Base-by-base conservation (phyloP, 2,329 filamentous ascomycete genomes). In the Cercospora sojina region DNA sequence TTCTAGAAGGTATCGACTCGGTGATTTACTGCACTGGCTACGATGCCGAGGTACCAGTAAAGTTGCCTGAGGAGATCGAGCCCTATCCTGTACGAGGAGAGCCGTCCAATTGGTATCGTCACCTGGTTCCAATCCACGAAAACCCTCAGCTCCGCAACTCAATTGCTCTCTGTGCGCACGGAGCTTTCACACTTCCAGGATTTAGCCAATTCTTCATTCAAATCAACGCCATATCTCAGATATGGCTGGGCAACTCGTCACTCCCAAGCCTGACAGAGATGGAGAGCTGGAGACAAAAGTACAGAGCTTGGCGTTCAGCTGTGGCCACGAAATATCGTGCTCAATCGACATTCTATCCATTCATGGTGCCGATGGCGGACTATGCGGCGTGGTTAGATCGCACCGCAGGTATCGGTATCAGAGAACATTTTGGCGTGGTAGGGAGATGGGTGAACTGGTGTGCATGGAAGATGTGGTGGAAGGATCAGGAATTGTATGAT, bases 21-120 rank as follows among this genome's bases (percentile, higher is more conserved):
- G 74, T 80, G 29, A 74, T 79, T 49, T 79, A 71, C 64, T 78
- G 77, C 64, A 80, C 78, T 8, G 78, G 78, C 51, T 79, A 79
- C 67, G 63, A 70, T n/a, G 67, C 69, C 43, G 69, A 74, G 65
- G 63, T 69, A 8, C 62, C 62, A 4, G 29, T 65, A 25, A 55
- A 38, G 13, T 59, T 67, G 20, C 56, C 57, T 4, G 64, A 57
- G 32, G 63, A 67, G 5, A 64, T 70, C 5, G 49, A 68, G 49
- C 64, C 67, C 41, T 69, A 66, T 38, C 60, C 64, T 0, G 59
- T 35, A 12, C 31, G 20, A 7, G 64, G 61, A 16, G 32, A 66
- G 16, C 9, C 57, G 1, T 51, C 67, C 1, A 53, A 67, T 16
- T 71, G 77, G 8, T 79, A 79, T 64, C 72, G 72, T 12, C 76